These are phyloP conservation scores for Neofusicoccum cordaticola DNA, from an alignment of 2,329 filamentous ascomycete genomes.

Conservation along the genomic window DNA sequence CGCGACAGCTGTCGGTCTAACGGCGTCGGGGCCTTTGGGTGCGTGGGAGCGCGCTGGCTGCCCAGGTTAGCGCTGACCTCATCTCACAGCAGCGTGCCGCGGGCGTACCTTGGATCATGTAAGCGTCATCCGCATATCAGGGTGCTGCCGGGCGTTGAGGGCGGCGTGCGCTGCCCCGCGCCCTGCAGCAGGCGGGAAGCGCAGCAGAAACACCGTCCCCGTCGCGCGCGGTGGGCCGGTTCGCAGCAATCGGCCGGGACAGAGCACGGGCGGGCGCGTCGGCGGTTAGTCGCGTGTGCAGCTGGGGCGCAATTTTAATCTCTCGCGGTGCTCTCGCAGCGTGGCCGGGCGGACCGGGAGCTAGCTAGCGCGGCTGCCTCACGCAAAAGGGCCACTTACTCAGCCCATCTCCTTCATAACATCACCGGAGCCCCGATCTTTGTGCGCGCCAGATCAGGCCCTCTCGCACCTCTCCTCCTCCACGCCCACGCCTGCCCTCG, in stretches of 20 bases:
- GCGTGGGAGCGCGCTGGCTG: background rate
- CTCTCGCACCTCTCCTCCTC: background rate
- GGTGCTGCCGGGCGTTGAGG: background rate
- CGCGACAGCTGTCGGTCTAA: background rate
- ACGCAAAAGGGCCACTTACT: conserved; percentile 12
- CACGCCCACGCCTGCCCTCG: background rate
- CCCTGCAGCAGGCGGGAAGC: background rate
- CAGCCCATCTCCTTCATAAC: conserved; percentile 18
- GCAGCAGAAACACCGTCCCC: background rate
- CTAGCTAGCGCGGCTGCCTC: conserved; percentile 14
- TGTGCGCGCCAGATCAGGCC: background rate
- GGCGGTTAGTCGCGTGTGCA: conserved; percentile 14
- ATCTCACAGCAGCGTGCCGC: background rate
- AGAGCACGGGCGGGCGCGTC: background rate
- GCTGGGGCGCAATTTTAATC: conserved; percentile 12
- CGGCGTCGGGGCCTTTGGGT: background rate
- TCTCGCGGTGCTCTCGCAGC: background rate
- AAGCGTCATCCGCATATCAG: conserved; percentile 4
- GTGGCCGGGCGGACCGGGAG: conserved; percentile 6
- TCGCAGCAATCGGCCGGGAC: conserved; percentile 4
- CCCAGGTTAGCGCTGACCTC: conserved; percentile 9
- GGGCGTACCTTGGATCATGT: conserved; percentile 5
- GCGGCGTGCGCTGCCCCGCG: background rate
- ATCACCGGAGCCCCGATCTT: conserved; percentile 12
- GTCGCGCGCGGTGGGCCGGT: background rate